Conservation (phyloP, 2,329 filamentous ascomycete species). For the Talaromyces sp. region DNA sequence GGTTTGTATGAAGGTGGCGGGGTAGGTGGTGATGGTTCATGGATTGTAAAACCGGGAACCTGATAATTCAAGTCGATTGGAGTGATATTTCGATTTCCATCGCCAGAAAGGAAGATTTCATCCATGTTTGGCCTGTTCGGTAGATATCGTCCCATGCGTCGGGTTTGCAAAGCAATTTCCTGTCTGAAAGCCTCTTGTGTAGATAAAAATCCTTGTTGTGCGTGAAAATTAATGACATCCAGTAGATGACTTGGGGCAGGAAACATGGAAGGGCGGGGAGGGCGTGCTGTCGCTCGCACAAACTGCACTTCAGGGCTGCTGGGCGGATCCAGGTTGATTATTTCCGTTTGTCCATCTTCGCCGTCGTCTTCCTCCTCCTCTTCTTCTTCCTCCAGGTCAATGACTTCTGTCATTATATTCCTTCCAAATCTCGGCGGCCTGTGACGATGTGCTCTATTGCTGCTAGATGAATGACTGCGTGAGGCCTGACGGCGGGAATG, state of each 20-base stretch:
- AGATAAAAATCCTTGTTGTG: constrained; percentile 8
- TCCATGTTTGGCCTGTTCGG: constrained; percentile 7
- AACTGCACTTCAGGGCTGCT: constrained; percentile 54
- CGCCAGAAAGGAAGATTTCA: constrained; percentile 10
- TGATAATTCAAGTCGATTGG: constrained; percentile 18
- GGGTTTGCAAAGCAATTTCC: constrained; percentile 26
- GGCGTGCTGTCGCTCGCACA: constrained; percentile 35
- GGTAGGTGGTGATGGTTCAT: constrained; percentile 25
- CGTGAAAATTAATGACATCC: constrained; percentile 12
- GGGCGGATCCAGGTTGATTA: constrained; percentile 23
- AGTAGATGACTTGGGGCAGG: constrained; percentile 21
- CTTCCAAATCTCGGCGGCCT: constrained; percentile 38
- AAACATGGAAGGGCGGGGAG: constrained; percentile 17
- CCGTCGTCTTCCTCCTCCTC: not conserved
- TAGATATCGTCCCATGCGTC: constrained; percentile 11
- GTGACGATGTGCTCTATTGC: constrained; percentile 21
- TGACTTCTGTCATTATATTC: constrained; percentile 39
- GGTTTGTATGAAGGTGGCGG: constrained; percentile 53
- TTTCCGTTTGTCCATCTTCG: not conserved
- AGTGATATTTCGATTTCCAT: constrained; percentile 13
- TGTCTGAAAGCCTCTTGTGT: constrained; percentile 23
- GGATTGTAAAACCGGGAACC: constrained; percentile 43
- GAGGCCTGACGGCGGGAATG: constrained; percentile 18
- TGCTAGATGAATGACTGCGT: constrained; percentile 7
- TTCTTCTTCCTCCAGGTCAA: constrained; percentile 31